Evolutionary conservation across 2,329 filamentous ascomycete species (phyloP), one percentile per base, ranked within the genome.

Genomic region (Exutisphaerella laricina): DNA sequence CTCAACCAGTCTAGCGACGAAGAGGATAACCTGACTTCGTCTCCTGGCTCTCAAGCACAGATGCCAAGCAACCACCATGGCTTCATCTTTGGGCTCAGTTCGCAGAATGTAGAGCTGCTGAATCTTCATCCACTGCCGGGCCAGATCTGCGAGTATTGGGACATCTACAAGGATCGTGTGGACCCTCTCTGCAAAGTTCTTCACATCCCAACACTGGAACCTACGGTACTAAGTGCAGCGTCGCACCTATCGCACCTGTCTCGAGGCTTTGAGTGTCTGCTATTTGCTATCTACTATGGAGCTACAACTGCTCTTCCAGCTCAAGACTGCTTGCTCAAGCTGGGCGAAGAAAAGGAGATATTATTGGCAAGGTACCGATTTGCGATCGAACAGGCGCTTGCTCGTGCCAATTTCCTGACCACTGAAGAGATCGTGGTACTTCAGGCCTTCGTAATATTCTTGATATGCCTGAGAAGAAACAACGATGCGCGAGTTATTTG

Each of bases 81-180:
- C 17, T 89, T 86, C 60, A 71, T 88, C 18, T 76, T 88, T 49
- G 83, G 84, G 5, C 85, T 85, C 60, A 80, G 77, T 47, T 87
- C 84, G 1, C 73, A 76, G n/a, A 78, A 77, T 50, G 79, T 86
- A 18, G 77, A 88, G 53, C 67, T 88, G 50, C 66, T 73, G 13
- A 69, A 72, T 30, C 67, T 84, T 10, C 84, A 87, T 54, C 84
- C 84, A 1, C 58, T 79, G 0, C 74, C 80, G 1, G 78, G 78
- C 1, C 80, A 83, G 49, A 80, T 84, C 36, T 73, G 72, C 0
- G 76, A 77, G 36, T 77, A 86, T 42, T 88, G 84, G 84, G 74
- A 79, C 37, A 71, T 80, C 8, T 88, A 79, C 62, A 75, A 81
- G 49, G 80, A 86, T 51, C 86, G 85, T 39, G 82, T 88, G 6